Base-by-base conservation (phyloP, 2,329 filamentous ascomycete genomes). In the Nigrospora sphaerica region DNA sequence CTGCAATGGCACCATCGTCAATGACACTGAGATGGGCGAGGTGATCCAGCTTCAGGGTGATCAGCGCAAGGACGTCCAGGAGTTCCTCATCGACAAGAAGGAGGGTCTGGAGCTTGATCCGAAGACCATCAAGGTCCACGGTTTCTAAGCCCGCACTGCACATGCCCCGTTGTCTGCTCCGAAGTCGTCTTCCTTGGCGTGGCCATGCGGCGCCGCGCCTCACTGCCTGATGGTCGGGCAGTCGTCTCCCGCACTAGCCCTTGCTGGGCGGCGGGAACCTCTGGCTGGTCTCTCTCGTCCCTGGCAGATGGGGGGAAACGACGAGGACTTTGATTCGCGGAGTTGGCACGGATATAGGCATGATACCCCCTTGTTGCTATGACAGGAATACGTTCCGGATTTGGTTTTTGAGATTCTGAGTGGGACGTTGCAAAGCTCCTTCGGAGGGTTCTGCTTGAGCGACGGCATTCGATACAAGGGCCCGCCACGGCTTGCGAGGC, bases 1-100 rank as follows among this genome's bases (percentile, higher is more conserved):
- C 72, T 97, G 92, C 88, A 97, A 98, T 96, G 93, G 93, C 81
- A 97, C 91, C 75, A 95, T 97, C 71, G 91, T 97, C 73, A 83
- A 83, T 67, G 92, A 97, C 74, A 81, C 80, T 61, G 90, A 95
- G 74, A 95, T 96, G 88, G 92, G 92, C 69, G 91, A 97, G 80
- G 92, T 97, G 80, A 96, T 98, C 68, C 93, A 98, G 80, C 86
- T 98, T 66, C 93, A 98, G 74, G 93, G 93, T 64, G 93, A 98
- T 71, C 93, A 98, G 80, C 92, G 93, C 74, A 95, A 95, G 76
- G 90, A 95, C 82, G 88, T 96, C 69, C 88, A 95, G 72, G 90
- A 96, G 67, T 98, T 97, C 78, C 84, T 97, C 72, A 83, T 84
- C 73, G 88, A 95, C 76, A 95, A 95, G 81, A 89, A 91, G 73